phyloP scores from a whole-genome alignment of 2,329 filamentous ascomycete species.

The Fusarium concolor region DNA sequence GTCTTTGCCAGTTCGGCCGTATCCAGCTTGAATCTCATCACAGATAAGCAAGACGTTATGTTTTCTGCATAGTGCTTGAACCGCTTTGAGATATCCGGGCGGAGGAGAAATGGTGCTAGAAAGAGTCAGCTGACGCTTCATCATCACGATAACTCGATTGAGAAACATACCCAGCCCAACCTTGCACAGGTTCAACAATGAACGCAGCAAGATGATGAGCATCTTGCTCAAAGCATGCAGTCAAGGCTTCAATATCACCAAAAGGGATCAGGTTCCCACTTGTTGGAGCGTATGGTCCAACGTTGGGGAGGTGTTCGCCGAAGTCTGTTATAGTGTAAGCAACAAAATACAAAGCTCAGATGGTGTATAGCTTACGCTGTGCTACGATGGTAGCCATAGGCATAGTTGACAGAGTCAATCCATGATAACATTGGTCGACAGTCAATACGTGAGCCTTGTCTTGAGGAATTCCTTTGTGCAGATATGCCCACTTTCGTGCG shows the following conservation, averaged over 20 bases:
- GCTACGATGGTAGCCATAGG: background rate
- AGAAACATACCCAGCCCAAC: background rate
- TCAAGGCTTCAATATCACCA: background rate
- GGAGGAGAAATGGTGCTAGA: background rate
- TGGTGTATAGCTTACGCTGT: background rate
- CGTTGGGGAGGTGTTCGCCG: background rate
- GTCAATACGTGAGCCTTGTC: background rate
- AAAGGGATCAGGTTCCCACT: background rate
- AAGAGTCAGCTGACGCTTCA: too few relatives aligned
- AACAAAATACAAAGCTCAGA: background rate
- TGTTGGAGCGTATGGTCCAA: background rate
- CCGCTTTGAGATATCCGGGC: background rate
- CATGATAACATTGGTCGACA: background rate
- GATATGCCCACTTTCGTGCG: background rate
- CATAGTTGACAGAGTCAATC: background rate
- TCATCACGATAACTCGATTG: background rate
- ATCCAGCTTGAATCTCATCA: background rate
- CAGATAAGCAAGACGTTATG: background rate
- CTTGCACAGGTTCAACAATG: background rate
- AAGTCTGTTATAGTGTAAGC: background rate
- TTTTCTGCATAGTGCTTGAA: background rate
- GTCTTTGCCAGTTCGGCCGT: background rate
- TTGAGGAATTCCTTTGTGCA: background rate
- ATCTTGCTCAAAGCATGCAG: background rate
- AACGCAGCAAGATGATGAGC: background rate